phyloP scores from a whole-genome alignment of 768 basidiomycete genomes.

The Mycena latifolia region DNA sequence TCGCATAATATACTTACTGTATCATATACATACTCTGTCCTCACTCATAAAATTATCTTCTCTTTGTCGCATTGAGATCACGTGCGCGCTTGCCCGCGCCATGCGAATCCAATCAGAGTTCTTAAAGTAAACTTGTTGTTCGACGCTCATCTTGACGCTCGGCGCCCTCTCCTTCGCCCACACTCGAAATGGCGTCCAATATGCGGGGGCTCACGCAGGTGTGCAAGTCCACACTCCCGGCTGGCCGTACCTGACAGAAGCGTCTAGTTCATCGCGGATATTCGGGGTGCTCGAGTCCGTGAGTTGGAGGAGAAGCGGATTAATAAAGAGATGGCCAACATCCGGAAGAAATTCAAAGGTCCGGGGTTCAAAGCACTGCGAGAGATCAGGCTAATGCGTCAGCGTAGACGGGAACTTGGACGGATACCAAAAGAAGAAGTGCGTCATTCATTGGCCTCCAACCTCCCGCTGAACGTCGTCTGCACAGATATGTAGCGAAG shows the following conservation, averaged over 20 bases:
- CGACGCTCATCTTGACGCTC: neutral
- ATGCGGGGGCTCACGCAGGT: constrained; percentile 97
- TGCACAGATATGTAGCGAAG: constrained; percentile 92
- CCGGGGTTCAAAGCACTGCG: constrained; percentile 41
- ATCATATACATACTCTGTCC: constrained; percentile 23
- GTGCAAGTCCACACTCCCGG: constrained; percentile 39
- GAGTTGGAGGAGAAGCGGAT: constrained; percentile 99
- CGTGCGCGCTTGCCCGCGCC: neutral
- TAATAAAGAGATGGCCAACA: constrained; percentile 99
- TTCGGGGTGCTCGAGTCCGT: constrained; percentile 95
- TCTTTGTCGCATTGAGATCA: neutral
- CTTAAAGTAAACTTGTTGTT: neutral
- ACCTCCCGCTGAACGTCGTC: constrained; percentile 14
- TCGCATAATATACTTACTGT: constrained; percentile 32
- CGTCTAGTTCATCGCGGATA: constrained; percentile 95
- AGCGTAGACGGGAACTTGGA: constrained; percentile 83
- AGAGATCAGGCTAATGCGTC: constrained; percentile 18
- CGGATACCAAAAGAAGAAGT: constrained; percentile 96
- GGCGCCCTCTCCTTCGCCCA: neutral
- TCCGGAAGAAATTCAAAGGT: constrained; percentile 98
- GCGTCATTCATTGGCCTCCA: constrained; percentile 40
- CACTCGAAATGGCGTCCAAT: constrained; percentile 78
- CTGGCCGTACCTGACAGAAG: constrained; percentile 1
- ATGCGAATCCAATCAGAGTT: neutral
- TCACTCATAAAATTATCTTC: constrained; percentile 11